Evolutionary conservation across 768 basidiomycete genomes (phyloP).

Genomic region (Pleurotus djamor): DNA sequence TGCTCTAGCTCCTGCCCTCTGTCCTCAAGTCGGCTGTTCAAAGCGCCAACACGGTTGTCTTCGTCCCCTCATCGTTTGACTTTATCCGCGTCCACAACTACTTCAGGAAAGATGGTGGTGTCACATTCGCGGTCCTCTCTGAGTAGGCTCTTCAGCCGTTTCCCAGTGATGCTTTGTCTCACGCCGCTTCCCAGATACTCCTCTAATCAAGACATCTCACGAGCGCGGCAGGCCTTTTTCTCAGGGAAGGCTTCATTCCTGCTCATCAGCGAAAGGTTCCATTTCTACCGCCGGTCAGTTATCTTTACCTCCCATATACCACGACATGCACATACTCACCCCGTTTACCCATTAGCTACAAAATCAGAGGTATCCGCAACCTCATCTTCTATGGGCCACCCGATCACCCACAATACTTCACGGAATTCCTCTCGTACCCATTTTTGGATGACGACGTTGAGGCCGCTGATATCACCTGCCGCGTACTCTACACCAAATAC

Average conservation of each 20-base stretch:
- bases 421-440: conserved; percentile 85
- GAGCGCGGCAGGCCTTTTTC: conserved; percentile 93
- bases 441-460: conserved; percentile 93
- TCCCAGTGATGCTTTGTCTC: not conserved
- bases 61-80: conserved; percentile 95
- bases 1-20: conserved; percentile 66
- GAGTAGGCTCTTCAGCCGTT: conserved; percentile 53
- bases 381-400: conserved; percentile 93
- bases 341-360: conserved; percentile 57
- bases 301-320: not conserved
- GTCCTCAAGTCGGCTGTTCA: conserved; percentile 92
- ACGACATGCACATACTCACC: not conserved
- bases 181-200: conserved; percentile 63
- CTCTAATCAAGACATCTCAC: conserved; percentile 89
- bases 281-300: conserved; percentile 85
- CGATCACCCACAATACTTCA: conserved; percentile 88
- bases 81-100: conserved; percentile 90
- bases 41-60: conserved; percentile 83
- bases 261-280: conserved; percentile 95
- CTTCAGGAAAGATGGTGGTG: conserved; percentile 69
- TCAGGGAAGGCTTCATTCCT: conserved; percentile 82
- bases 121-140: conserved; percentile 82
- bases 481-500: conserved; percentile 83
- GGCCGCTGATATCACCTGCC: conserved; percentile 76
- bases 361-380: conserved; percentile 89